phyloP scores from a whole-genome alignment of 202 grass and related monocot genomes.

The Zoysia matrella region DNA sequence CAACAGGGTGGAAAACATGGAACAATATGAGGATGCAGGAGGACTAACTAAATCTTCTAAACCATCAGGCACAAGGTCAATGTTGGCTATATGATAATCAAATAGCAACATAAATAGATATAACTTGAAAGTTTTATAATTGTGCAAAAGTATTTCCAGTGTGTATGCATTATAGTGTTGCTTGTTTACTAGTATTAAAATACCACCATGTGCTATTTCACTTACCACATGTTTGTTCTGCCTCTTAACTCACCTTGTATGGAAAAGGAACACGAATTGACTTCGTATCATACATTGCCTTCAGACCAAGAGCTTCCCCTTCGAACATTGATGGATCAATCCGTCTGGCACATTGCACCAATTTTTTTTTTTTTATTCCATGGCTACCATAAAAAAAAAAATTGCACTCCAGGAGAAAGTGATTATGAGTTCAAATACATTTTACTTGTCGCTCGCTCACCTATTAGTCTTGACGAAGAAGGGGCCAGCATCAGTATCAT shows the following conservation, averaged over 20 bases:
- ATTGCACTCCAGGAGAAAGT: not conserved
- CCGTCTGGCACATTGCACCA: constrained; percentile 34
- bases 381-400: not conserved
- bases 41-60: too few relatives aligned
- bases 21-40: not conserved
- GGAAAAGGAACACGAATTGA: constrained; percentile 78
- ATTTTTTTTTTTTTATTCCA: not conserved
- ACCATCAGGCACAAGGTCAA: not conserved
- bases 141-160: not conserved
- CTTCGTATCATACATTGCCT: constrained; percentile 76
- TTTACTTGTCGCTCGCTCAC: constrained; percentile 9
- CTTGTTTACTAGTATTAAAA: not conserved
- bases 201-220: not conserved
- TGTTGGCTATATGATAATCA: not conserved
- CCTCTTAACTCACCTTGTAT: constrained; percentile 55
- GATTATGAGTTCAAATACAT: not conserved
- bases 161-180: not conserved
- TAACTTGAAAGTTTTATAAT: not conserved
- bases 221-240: not conserved
- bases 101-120: not conserved
- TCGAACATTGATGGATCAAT: constrained; percentile 87
- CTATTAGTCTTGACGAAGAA: constrained; percentile 87
- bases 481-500: constrained; percentile 66
- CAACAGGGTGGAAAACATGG: not conserved
- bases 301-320: constrained; percentile 74